Conservation (phyloP, 306 rosid species). For the Cucurbita moschata region DNA sequence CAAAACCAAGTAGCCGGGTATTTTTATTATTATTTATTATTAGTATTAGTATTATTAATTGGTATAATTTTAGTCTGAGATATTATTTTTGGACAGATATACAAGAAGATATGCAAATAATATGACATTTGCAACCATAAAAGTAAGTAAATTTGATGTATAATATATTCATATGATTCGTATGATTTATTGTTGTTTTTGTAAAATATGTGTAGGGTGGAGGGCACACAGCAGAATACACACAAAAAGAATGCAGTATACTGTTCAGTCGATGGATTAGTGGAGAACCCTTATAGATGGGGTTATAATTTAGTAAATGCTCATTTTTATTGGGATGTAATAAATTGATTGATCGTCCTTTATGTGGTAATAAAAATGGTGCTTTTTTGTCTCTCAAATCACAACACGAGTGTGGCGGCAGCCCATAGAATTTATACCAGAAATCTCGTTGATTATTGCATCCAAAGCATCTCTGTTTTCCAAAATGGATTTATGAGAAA, state of each 20-base stretch:
- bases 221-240: background rate
- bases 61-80: background rate
- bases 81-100: background rate
- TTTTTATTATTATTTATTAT: background rate
- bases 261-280: background rate
- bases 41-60: background rate
- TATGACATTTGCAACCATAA: conserved; percentile 4
- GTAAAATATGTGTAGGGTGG: background rate
- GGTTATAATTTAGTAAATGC: too few species aligned
- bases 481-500: conserved; percentile 45
- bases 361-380: too few species aligned
- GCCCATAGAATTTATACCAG: conserved; percentile 24
- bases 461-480: conserved; percentile 40
- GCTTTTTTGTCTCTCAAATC: too few species aligned
- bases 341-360: too few species aligned
- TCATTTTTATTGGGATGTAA: too few species aligned
- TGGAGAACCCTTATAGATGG: background rate
- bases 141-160: background rate
- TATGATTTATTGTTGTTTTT: background rate
- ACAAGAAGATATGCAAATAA: conserved; percentile 3
- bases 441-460: conserved; percentile 27
- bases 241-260: background rate
- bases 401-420: background rate
- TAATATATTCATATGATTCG: background rate
- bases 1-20: conserved; percentile 18